phyloP scores from a whole-genome alignment of 257 asterid genomes.

The Oldenlandia corymbosa region DNA sequence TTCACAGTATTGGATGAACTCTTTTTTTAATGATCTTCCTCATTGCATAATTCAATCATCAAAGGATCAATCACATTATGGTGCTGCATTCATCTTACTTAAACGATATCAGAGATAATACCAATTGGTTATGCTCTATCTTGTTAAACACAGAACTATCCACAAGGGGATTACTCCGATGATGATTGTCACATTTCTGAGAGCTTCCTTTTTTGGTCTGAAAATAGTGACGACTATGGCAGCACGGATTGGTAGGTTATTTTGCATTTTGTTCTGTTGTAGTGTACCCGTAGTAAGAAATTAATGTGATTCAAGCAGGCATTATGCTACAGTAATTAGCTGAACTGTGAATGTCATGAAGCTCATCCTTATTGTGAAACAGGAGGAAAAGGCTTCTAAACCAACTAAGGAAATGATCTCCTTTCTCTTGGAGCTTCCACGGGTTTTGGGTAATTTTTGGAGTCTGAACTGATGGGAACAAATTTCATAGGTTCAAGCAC shows the following conservation, averaged over 20 bases:
- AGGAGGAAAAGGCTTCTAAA: slow-evolving; percentile 18
- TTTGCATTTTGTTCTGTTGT: not conserved
- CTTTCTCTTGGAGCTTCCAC: not conserved
- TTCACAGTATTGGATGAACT: too few relatives aligned
- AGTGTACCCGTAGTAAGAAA: not conserved
- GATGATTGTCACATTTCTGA: slow-evolving; percentile 22
- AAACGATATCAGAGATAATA: too few relatives aligned
- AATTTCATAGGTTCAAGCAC: too few relatives aligned
- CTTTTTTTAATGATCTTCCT: too few relatives aligned
- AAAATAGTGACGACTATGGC: slow-evolving; percentile 18
- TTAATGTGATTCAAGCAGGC: too few relatives aligned
- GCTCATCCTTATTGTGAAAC: slow-evolving; percentile 4
- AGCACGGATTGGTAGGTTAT: slow-evolving; percentile 2
- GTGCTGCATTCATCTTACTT: not conserved
- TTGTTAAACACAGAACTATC: slow-evolving; percentile 26
- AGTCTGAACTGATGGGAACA: not conserved
- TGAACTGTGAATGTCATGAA: too few relatives aligned
- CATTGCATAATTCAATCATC: too few relatives aligned
- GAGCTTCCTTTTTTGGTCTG: slow-evolving; percentile 22
- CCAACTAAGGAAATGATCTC: slow-evolving; percentile 6
- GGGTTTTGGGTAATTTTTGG: not conserved
- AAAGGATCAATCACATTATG: not conserved
- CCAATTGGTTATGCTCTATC: slow-evolving; percentile 6
- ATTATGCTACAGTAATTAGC: too few relatives aligned
- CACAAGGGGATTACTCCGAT: slow-evolving; percentile 1